Base-by-base conservation (phyloP, 2,329 filamentous ascomycete species). In the Pseudogymnoascus sp. region DNA sequence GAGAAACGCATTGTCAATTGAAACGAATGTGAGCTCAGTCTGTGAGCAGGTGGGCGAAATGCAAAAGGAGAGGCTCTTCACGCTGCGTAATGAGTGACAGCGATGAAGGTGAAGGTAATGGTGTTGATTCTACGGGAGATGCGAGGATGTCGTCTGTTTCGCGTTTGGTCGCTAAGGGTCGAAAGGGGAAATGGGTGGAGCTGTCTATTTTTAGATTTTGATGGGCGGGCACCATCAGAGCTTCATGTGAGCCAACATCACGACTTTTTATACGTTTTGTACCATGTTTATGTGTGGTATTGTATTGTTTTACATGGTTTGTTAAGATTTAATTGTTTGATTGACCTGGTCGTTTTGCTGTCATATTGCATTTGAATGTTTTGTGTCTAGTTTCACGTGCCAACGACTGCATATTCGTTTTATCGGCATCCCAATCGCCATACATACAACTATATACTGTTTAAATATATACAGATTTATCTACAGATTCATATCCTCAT, bases 1-100 rank as follows among this genome's bases (percentile, higher is more conserved):
- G 63, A 50, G 64, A 68, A 65, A 61, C 31, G 57, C 64, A 65
- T 65, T 19, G 28, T 57, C 28, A 57, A 57, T 57, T 33, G 50
- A 33, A 57, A 57, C 21, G 50, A 57, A 33, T 57, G 50, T 57
- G 50, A 26, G 50, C 50, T 57, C 50, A 57, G 17, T 57, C 28
- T 10, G 50, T 57, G 28, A 57, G 50, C 50, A 33, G 13, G 28
- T 33, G 10, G 17, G 15, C 26, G 7, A 21, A 53, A 31, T 53
- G 17, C 7, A 15, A 47, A 57, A 57, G 17, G 50, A 57, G 1
- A 57, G 50, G 28, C 50, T 57, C 50, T 57, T 57, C 50, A 57
- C 50, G 50, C 50, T 57, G 50, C 50, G 50, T 57, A 57, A 57
- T 19, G 50, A 57, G 50, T 57, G 50, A 57, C 50, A 57, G 50